These are phyloP conservation scores for Ustilago xerochloae DNA, from an alignment of 1,284 basidiomycete species.

Conservation along the genomic window DNA sequence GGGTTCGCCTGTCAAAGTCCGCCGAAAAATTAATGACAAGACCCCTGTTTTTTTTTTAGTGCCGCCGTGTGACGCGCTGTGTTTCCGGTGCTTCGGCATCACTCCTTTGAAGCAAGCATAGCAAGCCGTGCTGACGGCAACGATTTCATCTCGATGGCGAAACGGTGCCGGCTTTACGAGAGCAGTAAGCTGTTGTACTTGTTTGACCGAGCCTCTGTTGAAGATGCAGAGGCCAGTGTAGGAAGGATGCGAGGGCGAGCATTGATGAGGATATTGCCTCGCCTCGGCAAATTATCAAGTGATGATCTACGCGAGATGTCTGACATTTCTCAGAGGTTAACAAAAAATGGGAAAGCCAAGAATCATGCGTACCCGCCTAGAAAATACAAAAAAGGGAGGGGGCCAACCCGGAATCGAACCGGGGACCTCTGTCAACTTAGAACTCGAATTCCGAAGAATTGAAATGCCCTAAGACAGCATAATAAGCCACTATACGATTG, in stretches of 20 bases:
- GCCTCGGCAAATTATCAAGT: background rate
- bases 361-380: background rate
- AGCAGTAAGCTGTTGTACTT: too few species aligned
- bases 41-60: background rate
- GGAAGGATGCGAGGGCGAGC: too few species aligned
- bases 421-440: constrained; percentile 56
- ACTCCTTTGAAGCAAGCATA: background rate
- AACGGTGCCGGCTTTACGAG: too few species aligned
- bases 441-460: background rate
- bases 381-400: constrained; percentile 13
- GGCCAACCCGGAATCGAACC: constrained; percentile 57
- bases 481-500: constrained; percentile 57
- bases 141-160: too few species aligned
- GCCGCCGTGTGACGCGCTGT: background rate
- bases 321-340: constrained; percentile 4
- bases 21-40: constrained; percentile 1
- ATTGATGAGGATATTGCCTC: too few species aligned
- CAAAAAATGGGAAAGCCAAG: background rate
- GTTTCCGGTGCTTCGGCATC: background rate
- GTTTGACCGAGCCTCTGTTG: too few species aligned
- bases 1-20: constrained; percentile 17
- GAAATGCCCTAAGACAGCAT: constrained; percentile 53
- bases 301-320: background rate
- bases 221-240: too few species aligned
- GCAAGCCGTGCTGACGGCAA: background rate